Evolutionary conservation across 139 green algal genomes (phyloP), one percentile per base, ranked within the genome.

Genomic region (Nannochloris sp.): DNA sequence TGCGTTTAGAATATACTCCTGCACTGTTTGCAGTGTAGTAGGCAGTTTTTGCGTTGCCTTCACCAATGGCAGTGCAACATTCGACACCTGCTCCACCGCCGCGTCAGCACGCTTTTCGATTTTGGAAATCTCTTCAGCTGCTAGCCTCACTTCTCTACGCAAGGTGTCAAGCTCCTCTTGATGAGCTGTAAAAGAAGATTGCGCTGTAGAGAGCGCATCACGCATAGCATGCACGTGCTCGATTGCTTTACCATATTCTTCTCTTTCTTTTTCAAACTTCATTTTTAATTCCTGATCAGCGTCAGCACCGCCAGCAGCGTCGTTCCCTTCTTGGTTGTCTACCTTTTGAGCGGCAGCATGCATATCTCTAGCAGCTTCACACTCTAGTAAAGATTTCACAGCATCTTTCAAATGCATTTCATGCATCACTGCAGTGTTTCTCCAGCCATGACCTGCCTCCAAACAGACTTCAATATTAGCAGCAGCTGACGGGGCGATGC

Each of bases 21-120:
- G 47, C 31, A 68, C 14, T 27, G 54, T 42, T 3, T 23, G 32
- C 56, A 75, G 24, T 6, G 36, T 25, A 44, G 32, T 24, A 30
- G 53, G 36, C 30, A 48, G 38, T 55, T 80, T 58, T 56, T 58
- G 46, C 6, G 56, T 73, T 10, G 66, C 56, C 24, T 42, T 61
- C 10, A 73, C 32, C 15, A 73, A 30, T 2, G 56, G 56, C 57
- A 73, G 57, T 27, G 57, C 42, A 9, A 31, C 14, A n/a, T 30
- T 12, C 34, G 34, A 14, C 54, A 62, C 34, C 15, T 62, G 14
- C 13, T 13, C 54, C 7, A 24, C n/a, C 13, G 54, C 15, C 54
- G 44, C 15, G 13, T 19, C 54, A 10, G 45, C 65, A 0, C 57
- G 57, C 14, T 7, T 44, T 48, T 67, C 54, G 30, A 60, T 48